Evolutionary conservation across 2,329 filamentous ascomycete genomes (phyloP).

Genomic region (Cladosporium phlei): DNA sequence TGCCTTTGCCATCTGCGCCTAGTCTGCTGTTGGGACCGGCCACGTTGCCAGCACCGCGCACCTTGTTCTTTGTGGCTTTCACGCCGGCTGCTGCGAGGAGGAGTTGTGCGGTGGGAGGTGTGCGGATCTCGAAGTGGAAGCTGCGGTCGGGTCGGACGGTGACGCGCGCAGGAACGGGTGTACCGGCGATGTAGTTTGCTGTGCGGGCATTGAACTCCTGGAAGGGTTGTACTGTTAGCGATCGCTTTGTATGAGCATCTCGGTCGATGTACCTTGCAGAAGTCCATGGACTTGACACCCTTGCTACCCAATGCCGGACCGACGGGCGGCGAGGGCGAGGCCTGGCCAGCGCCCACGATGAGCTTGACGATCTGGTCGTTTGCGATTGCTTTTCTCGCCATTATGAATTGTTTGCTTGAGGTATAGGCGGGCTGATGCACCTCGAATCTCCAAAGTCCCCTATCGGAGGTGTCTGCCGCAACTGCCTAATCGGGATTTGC

Average conservation of each 20-base stretch:
- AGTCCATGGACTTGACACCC: conserved; percentile 99
- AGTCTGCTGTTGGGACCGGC: conserved; percentile 40
- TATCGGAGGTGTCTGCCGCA: too few relatives aligned
- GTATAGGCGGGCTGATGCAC: conserved; percentile 3
- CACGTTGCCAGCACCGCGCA: conserved; percentile 62
- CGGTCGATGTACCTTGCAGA: conserved; percentile 74
- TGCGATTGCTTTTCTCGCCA: conserved; percentile 49
- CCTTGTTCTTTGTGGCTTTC: conserved; percentile 68
- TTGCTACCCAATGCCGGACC: conserved; percentile 94
- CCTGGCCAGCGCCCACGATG: conserved; percentile 93
- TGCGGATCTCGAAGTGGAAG: conserved; percentile 89
- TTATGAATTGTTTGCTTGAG: conserved; percentile 30
- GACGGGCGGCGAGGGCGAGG: conserved; percentile 89
- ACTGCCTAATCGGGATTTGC: conserved; percentile 8
- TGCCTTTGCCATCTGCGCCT: conserved; percentile 33
- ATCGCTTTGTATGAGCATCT: background rate
- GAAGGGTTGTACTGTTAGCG: background rate
- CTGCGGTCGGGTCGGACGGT: conserved; percentile 88
- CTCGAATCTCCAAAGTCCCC: conserved; percentile 7
- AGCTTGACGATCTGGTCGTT: conserved; percentile 85
- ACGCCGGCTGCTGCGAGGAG: conserved; percentile 79
- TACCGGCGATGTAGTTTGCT: conserved; percentile 73
- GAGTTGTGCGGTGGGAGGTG: conserved; percentile 88
- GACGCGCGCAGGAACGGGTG: conserved; percentile 84
- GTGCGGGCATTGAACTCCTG: conserved; percentile 98